Evolutionary conservation across 2,329 filamentous ascomycete species (phyloP).

Genomic region (Alternaria dauci): DNA sequence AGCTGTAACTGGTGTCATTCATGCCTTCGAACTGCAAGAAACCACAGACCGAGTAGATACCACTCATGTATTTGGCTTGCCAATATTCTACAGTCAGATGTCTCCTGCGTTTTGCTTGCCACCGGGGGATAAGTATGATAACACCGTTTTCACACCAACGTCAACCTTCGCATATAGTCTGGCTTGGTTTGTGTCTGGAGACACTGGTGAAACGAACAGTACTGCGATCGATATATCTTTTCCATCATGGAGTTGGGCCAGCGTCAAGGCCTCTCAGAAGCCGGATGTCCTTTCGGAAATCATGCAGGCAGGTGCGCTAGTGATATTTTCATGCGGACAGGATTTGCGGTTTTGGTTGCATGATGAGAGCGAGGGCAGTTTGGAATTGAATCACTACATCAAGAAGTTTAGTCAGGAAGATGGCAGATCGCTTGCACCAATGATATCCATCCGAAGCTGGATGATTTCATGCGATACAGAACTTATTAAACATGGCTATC

Average conservation of each 20-base stretch:
- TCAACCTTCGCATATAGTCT: background rate
- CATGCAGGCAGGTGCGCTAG: too few species aligned
- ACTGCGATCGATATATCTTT: accelerated
- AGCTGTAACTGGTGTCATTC: background rate
- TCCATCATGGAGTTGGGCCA: background rate
- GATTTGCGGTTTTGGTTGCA: background rate
- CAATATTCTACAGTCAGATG: background rate
- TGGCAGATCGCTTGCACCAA: background rate
- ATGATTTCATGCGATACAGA: background rate
- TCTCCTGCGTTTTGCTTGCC: background rate
- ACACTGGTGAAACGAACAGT: too few species aligned
- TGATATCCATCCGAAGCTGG: background rate
- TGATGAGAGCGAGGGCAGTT: background rate
- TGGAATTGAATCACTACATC: background rate
- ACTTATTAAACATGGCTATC: too few species aligned
- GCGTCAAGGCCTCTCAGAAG: too few species aligned
- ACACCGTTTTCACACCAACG: background rate
- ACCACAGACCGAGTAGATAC: background rate
- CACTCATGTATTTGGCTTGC: background rate
- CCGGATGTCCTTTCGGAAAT: too few species aligned
- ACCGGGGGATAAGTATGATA: accelerated
- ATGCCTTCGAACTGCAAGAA: background rate
- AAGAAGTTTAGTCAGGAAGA: accelerated
- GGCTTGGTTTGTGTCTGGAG: background rate
- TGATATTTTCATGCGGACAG: too few species aligned